Base-by-base conservation (phyloP, 306 rosid genomes). In the Begonia fuchsioides region DNA sequence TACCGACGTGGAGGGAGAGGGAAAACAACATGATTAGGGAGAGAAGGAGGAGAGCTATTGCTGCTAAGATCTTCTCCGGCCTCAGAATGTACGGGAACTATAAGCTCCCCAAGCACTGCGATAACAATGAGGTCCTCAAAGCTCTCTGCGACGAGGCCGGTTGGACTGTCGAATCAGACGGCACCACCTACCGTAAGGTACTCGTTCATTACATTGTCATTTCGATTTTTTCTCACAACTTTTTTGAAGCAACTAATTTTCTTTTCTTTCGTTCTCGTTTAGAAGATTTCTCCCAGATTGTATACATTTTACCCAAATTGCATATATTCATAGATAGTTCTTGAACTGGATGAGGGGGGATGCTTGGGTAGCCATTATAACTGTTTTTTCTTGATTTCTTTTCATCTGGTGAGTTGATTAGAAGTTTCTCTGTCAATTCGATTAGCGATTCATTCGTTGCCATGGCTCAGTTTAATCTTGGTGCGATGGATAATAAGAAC, bases 121-220 rank as follows among this genome's bases (percentile, higher is more conserved):
- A 87, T 53, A 87, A 87, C 78, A 87, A 87, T 14, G 94, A 87
- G 67, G 96, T 82, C 41, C 92, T 87, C 54, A 87, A 82, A 49
- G 96, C 96, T 54, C 92, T 87, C 57, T 87, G 94, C 63, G 65
- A 72, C 54, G 94, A 87, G 32, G 96, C 94, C 6, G 92, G 94
- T 57, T 87, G 94, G 94, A 64, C 52, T 51, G 94, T 87, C 49
- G 94, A 87, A 63, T 65, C 70, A 1, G 96, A 87, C 26, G 94
- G 94, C 57, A 87, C 94, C 60, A 82, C 96, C 11, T 87, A 87
- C 49, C 84, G 85, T 16, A 87, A 82, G 96, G 96, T 86, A 79
- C 19, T 48, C 39, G 35, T 26, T 38, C 39, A 38, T 11, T 15
- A 35, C 16, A 19, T 19, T 47, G 38, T 49, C 8, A 11, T 9